A percentile compares a stretch with the other conserved stretches of the same genome.
Conservation (phyloP, 2,329 filamentous ascomycete species). For the Knufia fluminis region DNA sequence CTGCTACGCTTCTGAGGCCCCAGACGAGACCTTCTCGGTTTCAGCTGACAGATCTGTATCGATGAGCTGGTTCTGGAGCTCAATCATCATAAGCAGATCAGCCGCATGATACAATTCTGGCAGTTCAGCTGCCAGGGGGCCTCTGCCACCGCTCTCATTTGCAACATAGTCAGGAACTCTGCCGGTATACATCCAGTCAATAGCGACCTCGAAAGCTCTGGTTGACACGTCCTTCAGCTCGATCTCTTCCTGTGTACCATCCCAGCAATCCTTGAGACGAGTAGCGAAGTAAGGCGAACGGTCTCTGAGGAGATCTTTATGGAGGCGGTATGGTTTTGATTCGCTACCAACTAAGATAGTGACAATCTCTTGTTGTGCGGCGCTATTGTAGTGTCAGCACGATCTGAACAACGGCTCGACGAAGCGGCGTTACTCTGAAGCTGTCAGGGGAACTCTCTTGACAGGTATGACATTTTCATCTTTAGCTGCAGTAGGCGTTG, state of each 20-base stretch:
- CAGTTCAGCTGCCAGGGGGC: not conserved
- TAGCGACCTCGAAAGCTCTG: constrained; percentile 43
- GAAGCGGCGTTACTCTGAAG: not conserved
- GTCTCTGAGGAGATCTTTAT: constrained; percentile 30
- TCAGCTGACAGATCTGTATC: not conserved
- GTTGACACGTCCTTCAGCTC: constrained; percentile 43
- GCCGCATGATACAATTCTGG: not conserved
- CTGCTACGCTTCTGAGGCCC: not conserved
- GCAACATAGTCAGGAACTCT: constrained; percentile 10
- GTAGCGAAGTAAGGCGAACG: constrained; percentile 43
- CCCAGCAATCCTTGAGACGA: constrained; percentile 38
- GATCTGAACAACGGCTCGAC: not conserved
- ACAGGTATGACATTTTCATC: not conserved
- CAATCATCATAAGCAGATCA: not conserved
- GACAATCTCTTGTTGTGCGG: constrained; percentile 25
- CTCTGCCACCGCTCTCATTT: too few relatives aligned
- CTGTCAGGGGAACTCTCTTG: not conserved
- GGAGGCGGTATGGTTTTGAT: constrained; percentile 17
- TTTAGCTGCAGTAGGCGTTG: not conserved
- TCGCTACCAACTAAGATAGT: constrained; percentile 42
- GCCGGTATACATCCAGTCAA: constrained; percentile 27
- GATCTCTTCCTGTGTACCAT: constrained; percentile 38
- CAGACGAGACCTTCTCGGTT: not conserved
- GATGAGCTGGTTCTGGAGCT: constrained; percentile 3
- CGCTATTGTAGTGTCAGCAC: not conserved